Conservation (phyloP, 768 basidiomycete species). For the Mycena haematopus region DNA sequence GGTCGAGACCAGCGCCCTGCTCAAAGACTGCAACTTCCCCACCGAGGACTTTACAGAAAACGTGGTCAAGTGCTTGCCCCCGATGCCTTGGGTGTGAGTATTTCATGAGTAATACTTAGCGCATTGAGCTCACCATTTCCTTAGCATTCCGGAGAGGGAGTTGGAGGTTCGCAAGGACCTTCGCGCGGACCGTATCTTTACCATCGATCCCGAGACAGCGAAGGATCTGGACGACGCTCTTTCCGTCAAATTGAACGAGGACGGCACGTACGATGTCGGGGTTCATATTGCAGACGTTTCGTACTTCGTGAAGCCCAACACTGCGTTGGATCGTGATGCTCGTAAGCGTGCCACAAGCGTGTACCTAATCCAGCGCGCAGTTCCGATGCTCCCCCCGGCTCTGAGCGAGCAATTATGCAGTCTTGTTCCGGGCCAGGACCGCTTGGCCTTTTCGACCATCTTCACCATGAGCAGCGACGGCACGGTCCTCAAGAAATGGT, state of each 20-base stretch:
- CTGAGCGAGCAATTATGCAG: slow-evolving; percentile 94
- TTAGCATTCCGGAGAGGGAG: slow-evolving; percentile 87
- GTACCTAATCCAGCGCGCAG: slow-evolving; percentile 93
- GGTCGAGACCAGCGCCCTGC: slow-evolving; percentile 94
- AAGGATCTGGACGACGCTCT: slow-evolving; percentile 96
- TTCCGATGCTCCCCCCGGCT: slow-evolving; percentile 96
- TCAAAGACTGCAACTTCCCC: slow-evolving; percentile 99
- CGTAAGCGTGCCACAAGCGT: slow-evolving; percentile 97
- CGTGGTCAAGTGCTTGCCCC: slow-evolving; percentile 94
- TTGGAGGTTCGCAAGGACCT: slow-evolving; percentile 88
- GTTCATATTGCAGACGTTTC: slow-evolving; percentile 98
- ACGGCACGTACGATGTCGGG: slow-evolving; percentile 91
- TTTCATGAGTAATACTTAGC: neutral
- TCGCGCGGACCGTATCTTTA: slow-evolving; percentile 85
- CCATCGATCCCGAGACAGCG: slow-evolving; percentile 88
- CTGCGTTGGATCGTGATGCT: slow-evolving; percentile 97
- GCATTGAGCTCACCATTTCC: slow-evolving; percentile 26
- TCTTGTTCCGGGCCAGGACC: slow-evolving; percentile 85
- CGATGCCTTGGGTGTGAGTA: slow-evolving; percentile 90
- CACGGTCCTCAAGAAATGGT: slow-evolving; percentile 86
- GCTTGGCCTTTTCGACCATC: slow-evolving; percentile 88
- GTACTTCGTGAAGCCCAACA: slow-evolving; percentile 93
- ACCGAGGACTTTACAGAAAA: slow-evolving; percentile 96
- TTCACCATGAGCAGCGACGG: slow-evolving; percentile 88
- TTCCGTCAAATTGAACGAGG: slow-evolving; percentile 87